These are phyloP conservation scores for Dactylellina drechsleri DNA, from an alignment of 2,329 filamentous ascomycete species.

Conservation along the genomic window DNA sequence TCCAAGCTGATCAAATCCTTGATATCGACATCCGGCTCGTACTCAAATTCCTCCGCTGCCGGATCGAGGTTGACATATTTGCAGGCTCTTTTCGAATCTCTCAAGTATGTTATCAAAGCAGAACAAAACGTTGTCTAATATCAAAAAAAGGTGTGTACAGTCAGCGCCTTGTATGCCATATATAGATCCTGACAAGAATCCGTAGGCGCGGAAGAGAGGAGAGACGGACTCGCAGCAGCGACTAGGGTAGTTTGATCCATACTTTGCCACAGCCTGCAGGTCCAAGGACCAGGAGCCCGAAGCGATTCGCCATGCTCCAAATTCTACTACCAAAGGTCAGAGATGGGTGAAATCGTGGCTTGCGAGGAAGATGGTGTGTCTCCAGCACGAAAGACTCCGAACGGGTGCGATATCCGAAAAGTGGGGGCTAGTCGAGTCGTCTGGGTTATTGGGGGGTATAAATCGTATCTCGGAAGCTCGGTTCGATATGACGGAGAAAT, in stretches of 20 bases:
- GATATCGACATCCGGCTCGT: slow-evolving; percentile 92
- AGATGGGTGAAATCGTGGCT: slow-evolving; percentile 4
- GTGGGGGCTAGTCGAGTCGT: slow-evolving; percentile 22
- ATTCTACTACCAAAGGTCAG: slow-evolving; percentile 60
- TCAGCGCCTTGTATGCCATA: no score
- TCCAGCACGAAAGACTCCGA: slow-evolving; percentile 45
- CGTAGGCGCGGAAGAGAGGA: slow-evolving; percentile 13
- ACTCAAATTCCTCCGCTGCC: slow-evolving; percentile 90
- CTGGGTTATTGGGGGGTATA: background rate
- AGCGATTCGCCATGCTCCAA: slow-evolving; percentile 74
- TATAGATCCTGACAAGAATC: no score
- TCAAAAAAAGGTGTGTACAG: background rate
- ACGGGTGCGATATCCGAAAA: slow-evolving; percentile 45
- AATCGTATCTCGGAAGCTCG: background rate
- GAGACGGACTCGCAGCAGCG: slow-evolving; percentile 25
- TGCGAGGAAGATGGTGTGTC: background rate
- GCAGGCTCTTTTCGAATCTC: slow-evolving; percentile 66
- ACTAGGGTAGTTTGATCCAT: slow-evolving; percentile 58
- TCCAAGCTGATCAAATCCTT: slow-evolving; percentile 92
- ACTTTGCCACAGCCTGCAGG: slow-evolving; percentile 94
- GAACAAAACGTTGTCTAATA: slow-evolving; percentile 89
- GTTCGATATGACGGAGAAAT: background rate
- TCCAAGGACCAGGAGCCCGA: slow-evolving; percentile 93
- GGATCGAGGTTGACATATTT: slow-evolving; percentile 88
- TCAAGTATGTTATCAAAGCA: slow-evolving; percentile 89